phyloP scores from a whole-genome alignment of 495 filamentous ascomycete species.

The Hyaloscypha bicolor region DNA sequence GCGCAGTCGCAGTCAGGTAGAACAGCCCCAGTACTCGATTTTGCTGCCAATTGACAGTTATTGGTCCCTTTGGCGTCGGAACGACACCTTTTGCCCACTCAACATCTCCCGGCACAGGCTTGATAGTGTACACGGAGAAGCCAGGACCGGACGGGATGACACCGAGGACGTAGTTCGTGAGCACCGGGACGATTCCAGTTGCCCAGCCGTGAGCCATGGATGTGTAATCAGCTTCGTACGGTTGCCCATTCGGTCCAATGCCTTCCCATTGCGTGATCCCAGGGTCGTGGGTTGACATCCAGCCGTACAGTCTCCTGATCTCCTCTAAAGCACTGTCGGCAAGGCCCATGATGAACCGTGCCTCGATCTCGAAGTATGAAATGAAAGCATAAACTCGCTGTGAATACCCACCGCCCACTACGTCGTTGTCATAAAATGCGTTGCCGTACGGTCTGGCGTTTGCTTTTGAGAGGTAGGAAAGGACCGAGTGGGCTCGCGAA shows the following conservation, averaged over 20 bases:
- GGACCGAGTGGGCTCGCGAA: constrained; percentile 34
- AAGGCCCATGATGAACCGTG: constrained; percentile 41
- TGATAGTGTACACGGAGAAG: constrained; percentile 40
- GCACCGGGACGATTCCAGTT: constrained; percentile 41
- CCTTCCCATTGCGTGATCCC: constrained; percentile 47
- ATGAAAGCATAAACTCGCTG: constrained; percentile 51
- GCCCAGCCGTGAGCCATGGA: constrained; percentile 46
- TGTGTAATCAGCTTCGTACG: constrained; percentile 43
- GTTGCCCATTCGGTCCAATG: constrained; percentile 39
- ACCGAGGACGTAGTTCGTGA: constrained; percentile 45
- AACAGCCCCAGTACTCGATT: constrained; percentile 18
- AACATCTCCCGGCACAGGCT: constrained; percentile 36
- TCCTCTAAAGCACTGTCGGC: constrained; percentile 42
- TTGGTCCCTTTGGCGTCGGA: constrained; percentile 40
- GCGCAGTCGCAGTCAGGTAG: constrained; percentile 28
- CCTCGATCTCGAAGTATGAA: constrained; percentile 52
- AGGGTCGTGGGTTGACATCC: constrained; percentile 49
- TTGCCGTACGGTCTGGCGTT: constrained; percentile 44
- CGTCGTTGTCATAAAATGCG: constrained; percentile 48
- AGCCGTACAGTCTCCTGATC: constrained; percentile 46
- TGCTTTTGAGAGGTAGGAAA: constrained; percentile 39
- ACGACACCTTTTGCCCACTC: constrained; percentile 46
- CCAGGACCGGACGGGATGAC: constrained; percentile 43
- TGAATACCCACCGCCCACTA: constrained; percentile 38
- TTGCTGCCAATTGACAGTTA: constrained; percentile 41